These are phyloP conservation scores for Houttuynia cordata DNA, from an alignment of 164 flowering plant species.

Conservation along the genomic window DNA sequence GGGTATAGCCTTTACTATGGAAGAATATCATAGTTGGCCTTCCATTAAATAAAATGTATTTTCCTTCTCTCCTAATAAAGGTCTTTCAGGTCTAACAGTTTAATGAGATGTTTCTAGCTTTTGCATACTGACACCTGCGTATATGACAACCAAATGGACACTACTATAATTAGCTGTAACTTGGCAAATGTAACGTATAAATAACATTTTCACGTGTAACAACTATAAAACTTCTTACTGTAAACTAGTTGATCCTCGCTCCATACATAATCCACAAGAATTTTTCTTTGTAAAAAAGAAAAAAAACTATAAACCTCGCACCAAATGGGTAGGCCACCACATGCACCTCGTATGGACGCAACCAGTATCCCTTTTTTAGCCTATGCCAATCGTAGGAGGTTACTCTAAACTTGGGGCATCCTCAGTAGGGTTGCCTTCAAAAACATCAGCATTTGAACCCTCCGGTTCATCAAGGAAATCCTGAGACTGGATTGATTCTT, in stretches of 20 bases:
- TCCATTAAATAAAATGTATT: too few relatives aligned
- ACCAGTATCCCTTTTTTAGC: not conserved
- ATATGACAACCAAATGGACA: not conserved
- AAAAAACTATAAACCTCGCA: not conserved
- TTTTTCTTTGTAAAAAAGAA: not conserved
- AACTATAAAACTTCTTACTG: not conserved
- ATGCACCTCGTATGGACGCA: not conserved
- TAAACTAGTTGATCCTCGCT: not conserved
- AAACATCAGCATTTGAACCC: slow-evolving; percentile 59
- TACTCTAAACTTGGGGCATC: slow-evolving; percentile 89
- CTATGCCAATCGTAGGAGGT: not conserved
- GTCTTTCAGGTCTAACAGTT: too few relatives aligned
- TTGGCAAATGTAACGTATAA: not conserved
- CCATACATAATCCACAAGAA: not conserved
- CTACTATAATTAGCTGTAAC: not conserved
- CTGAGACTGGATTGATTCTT: slow-evolving; percentile 65
- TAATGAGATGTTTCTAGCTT: not conserved
- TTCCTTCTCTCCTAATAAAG: too few relatives aligned
- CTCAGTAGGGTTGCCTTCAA: slow-evolving; percentile 91
- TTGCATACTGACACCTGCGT: not conserved
- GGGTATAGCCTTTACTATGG: too few relatives aligned
- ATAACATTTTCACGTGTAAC: not conserved
- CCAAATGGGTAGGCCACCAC: not conserved
- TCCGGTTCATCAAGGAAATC: slow-evolving; percentile 77
- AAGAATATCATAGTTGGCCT: too few relatives aligned